Base-by-base conservation (phyloP, 306 rosid species). In the Ziziphus jujuba region DNA sequence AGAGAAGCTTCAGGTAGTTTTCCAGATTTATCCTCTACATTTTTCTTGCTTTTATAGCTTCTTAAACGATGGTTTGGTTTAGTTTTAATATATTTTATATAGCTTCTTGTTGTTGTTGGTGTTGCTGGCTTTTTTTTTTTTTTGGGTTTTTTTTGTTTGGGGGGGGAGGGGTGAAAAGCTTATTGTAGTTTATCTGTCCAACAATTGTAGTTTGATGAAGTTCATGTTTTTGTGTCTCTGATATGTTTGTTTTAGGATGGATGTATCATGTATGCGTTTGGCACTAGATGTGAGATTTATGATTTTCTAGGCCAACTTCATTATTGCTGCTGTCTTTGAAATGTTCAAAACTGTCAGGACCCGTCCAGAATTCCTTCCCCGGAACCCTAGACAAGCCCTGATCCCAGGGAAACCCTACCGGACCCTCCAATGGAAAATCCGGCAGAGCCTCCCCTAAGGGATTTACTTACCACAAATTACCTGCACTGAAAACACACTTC, bases 1-100 rank as follows among this genome's bases (percentile, higher is more conserved):
- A 73, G 98, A 92, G 84, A 92, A 92, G 71, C 92, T 92, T 70
- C 98, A 89, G 90, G 96, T 84, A 78, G 75, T 43, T 54, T 58
- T 72, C 52, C 19, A 25, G 20, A 48, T 45, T 50, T 49, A 4
- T 63, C 43, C 36, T 45, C 20, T 57, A 13, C 16, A 11, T 11
- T 33, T 49, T 44, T 70, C 55, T 20, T 40, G 14, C 45, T 23
- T 20, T 74, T 56, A 23, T 28, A 54, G 64, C 61, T 74, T 64
- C 62, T 51, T 33, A 52, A n/a, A n/a, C 2, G 22, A 36, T 59
- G 28, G 43, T 56, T 35, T 13, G 14, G 40, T 57, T 56, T n/a
- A 6, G 28, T 31, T 2, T 44, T 25, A 17, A 17, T 52, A 28
- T 54, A 9, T 57, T 65, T n/a, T n/a, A 43, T 31, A 14, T 56